Conservation (phyloP, 257 asterid species). For the Marsdenia floribunda region DNA sequence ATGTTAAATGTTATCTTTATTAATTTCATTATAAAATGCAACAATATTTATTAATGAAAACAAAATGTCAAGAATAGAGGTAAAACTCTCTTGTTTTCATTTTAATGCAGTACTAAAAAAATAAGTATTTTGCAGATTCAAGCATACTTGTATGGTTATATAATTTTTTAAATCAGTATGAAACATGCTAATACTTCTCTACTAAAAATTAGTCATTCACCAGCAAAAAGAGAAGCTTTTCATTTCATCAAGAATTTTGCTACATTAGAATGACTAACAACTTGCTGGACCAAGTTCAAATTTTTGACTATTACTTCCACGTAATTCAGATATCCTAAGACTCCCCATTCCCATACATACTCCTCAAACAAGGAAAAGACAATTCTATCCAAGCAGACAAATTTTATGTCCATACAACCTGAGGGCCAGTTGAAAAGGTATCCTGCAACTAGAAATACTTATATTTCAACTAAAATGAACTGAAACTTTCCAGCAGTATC, state of each 20-base stretch:
- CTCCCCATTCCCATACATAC: not conserved
- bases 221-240: not conserved
- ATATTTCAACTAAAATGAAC: not conserved
- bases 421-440: not conserved
- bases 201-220: not conserved
- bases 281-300: not conserved
- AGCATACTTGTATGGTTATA: not conserved
- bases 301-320: not conserved
- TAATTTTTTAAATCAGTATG: not conserved
- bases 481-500: not conserved
- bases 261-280: too few species aligned
- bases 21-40: too few species aligned
- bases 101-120: not conserved
- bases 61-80: too few species aligned
- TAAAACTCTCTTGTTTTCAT: too few species aligned
- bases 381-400: slow-evolving; percentile 9
- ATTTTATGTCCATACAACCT: not conserved
- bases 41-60: too few species aligned
- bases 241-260: not conserved
- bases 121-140: not conserved
- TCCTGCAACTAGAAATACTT: not conserved
- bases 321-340: not conserved
- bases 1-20: too few species aligned
- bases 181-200: not conserved
- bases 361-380: not conserved